Percentiles rank a stretch among this genome's conserved stretches.
Evolutionary conservation across 148 eudicot species (phyloP).

Genomic region (Hydrangea macrophylla): DNA sequence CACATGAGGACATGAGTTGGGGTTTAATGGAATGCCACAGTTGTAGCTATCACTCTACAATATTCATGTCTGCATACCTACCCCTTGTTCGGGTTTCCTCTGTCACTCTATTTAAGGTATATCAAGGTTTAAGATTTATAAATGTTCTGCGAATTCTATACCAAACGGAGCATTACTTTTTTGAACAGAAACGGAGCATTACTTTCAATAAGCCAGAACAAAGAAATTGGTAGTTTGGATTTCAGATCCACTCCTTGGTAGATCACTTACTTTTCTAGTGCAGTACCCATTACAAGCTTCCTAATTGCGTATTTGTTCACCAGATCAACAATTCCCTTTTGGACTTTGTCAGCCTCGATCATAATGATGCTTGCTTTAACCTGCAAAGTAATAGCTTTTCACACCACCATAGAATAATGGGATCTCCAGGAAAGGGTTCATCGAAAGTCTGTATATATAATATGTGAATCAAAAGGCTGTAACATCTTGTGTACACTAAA

Average conservation of each 20-base stretch:
- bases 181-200: no score
- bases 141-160: no score
- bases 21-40: no score
- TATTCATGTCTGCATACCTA: no score
- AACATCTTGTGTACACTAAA: background rate
- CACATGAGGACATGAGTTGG: no score
- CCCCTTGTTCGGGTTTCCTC: no score
- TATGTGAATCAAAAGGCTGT: background rate
- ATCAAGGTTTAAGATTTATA: no score
- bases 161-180: no score
- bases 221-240: background rate
- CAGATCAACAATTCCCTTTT: slow-evolving; percentile 56
- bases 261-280: slow-evolving; percentile 44
- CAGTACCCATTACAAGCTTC: slow-evolving; percentile 70
- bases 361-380: slow-evolving; percentile 47
- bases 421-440: background rate
- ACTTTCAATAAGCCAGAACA: background rate
- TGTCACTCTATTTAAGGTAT: no score
- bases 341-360: slow-evolving; percentile 56
- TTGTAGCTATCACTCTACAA: no score
- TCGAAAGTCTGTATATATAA: no score
- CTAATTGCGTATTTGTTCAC: slow-evolving; percentile 39
- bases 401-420: background rate
- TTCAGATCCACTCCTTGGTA: background rate
- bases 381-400: slow-evolving; percentile 30